phyloP scores from a whole-genome alignment of 2,329 filamentous ascomycete species.

The Trichoderma semiorbis region DNA sequence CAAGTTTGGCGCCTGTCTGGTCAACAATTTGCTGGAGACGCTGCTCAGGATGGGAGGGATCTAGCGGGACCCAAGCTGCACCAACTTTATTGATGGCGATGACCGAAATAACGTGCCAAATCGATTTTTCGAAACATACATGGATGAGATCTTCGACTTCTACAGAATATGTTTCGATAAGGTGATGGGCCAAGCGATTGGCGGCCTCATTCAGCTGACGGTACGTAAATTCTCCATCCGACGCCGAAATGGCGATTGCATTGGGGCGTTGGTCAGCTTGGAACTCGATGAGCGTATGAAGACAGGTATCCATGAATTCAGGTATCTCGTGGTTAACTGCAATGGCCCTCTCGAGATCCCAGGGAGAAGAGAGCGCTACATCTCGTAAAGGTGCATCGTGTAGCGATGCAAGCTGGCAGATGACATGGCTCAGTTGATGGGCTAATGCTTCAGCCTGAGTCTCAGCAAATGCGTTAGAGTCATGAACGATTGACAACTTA shows the following conservation, averaged over 20 bases:
- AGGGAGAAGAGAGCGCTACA: neutral
- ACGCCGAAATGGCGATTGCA: neutral
- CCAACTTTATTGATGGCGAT: constrained; percentile 23
- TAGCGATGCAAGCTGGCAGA: neutral
- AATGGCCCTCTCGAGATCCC: neutral
- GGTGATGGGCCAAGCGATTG: constrained; percentile 17
- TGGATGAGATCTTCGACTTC: neutral
- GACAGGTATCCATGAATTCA: neutral
- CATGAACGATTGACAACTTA: neutral
- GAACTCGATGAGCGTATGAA: constrained; percentile 5
- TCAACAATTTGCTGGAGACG: neutral
- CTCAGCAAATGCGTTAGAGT: neutral
- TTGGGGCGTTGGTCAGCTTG: neutral
- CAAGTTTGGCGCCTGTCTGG: neutral
- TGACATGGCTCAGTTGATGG: neutral
- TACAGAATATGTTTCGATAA: constrained; percentile 20
- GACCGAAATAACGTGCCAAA: constrained; percentile 21
- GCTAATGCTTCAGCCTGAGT: neutral
- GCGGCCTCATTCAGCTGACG: constrained; percentile 27
- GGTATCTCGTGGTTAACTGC: neutral
- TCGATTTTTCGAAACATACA: constrained; percentile 16
- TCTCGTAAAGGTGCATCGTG: neutral
- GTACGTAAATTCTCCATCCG: constrained; percentile 36
- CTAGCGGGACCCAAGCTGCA: constrained; percentile 10
- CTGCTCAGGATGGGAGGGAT: neutral